These are phyloP conservation scores for Penicillium crystallinum DNA, from an alignment of 495 filamentous ascomycete species.

Conservation along the genomic window DNA sequence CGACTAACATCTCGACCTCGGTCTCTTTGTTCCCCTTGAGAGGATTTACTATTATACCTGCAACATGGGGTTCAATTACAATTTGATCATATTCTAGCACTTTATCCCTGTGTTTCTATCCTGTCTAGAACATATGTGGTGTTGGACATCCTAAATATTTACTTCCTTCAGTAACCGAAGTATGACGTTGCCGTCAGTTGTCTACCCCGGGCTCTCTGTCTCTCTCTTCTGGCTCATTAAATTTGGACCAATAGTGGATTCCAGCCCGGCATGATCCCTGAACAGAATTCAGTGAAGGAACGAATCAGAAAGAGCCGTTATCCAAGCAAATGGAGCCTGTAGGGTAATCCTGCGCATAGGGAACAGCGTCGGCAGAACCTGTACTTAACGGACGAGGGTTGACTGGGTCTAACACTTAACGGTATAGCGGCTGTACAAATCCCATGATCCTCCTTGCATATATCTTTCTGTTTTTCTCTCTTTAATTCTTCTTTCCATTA, in stretches of 20 bases:
- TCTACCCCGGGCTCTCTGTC: too few species aligned
- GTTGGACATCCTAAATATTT: too few species aligned
- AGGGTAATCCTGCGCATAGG: slow-evolving; percentile 39
- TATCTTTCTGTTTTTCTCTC: slow-evolving; percentile 14
- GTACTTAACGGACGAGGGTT: slow-evolving; percentile 61
- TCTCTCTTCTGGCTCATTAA: background rate
- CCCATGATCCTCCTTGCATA: slow-evolving; percentile 10
- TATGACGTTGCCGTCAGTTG: background rate
- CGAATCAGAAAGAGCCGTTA: slow-evolving; percentile 4
- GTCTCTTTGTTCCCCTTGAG: background rate
- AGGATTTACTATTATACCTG: too few species aligned
- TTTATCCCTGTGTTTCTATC: too few species aligned
- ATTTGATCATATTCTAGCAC: too few species aligned
- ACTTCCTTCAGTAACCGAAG: background rate
- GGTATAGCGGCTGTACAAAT: slow-evolving; percentile 20
- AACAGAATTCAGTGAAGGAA: background rate
- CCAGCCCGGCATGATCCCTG: background rate
- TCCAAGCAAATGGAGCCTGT: slow-evolving; percentile 7
- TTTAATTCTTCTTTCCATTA: slow-evolving; percentile 1
- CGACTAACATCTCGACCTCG: background rate
- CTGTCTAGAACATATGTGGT: too few species aligned
- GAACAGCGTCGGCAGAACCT: slow-evolving; percentile 45
- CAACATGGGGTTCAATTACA: too few species aligned
- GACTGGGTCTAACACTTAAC: slow-evolving; percentile 19
- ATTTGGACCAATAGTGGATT: background rate